A percentile compares a stretch with the other conserved stretches of the same genome.
Evolutionary conservation across 164 flowering plant species (phyloP).

Genomic region (Chimonanthus praecox): DNA sequence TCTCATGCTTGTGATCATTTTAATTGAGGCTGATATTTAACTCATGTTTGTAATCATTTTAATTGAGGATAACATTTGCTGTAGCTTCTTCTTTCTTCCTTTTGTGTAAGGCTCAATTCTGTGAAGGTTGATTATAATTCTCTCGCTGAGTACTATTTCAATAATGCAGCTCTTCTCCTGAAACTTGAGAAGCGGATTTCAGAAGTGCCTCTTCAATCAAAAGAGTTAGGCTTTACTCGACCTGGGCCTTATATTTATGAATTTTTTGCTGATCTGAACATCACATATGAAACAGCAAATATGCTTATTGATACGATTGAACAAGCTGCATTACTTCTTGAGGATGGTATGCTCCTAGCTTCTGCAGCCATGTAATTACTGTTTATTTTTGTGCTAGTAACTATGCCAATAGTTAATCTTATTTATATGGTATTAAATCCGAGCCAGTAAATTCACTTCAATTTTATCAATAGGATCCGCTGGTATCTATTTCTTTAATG

Average conservation of each 20-base stretch:
- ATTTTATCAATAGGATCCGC: too few relatives aligned
- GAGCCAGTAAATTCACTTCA: too few relatives aligned
- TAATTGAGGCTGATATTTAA: too few relatives aligned
- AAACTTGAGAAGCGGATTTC: conserved; percentile 85
- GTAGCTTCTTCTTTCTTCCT: too few relatives aligned
- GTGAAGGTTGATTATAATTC: neutral
- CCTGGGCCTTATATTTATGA: conserved; percentile 94
- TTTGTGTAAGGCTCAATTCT: neutral
- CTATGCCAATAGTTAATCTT: too few relatives aligned
- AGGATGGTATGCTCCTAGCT: conserved; percentile 52
- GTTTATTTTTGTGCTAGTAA: too few relatives aligned
- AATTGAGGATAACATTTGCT: too few relatives aligned
- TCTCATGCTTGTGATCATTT: neutral
- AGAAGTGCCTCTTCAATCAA: conserved; percentile 70
- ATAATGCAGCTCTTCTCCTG: conserved; percentile 74
- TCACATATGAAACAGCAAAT: conserved; percentile 49
- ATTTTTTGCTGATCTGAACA: conserved; percentile 73
- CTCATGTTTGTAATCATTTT: too few relatives aligned
- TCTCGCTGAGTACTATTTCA: neutral
- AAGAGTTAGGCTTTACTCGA: conserved; percentile 82
- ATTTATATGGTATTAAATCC: too few relatives aligned
- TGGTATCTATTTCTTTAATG: too few relatives aligned
- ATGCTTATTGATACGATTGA: conserved; percentile 67
- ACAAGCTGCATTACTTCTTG: conserved; percentile 66
- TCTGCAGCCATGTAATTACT: neutral